Base-by-base conservation (phyloP, 306 rosid genomes). In the Medicago lupulina region DNA sequence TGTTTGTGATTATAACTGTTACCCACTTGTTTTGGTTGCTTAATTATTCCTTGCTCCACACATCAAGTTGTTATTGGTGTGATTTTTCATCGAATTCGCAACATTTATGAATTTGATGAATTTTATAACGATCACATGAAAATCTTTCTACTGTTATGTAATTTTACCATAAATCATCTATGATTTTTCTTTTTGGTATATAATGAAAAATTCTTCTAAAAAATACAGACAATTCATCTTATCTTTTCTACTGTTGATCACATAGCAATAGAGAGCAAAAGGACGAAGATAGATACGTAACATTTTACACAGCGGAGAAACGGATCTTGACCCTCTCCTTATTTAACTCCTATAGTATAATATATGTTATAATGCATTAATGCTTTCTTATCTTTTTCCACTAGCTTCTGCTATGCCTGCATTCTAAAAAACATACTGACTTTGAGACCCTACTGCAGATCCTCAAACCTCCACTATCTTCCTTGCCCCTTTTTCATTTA, bases 321-420 rank as follows among this genome's bases (percentile, higher is more conserved):
- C 67, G 73, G 74, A 76, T 76, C 80, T 67, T 53, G 67, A 65
- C 70, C 46, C 51, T 58, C 28, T 40, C 67, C 16, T 19, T 8
- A 11, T 34, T 34, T 34, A 34, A 34, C 38, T 34, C 38, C 7
- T 5, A 34, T 34, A 34, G 7, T 34, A 34, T 28, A 6, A 1
- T 21, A 0, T 18, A 19, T 41, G 2, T 2, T 16, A 43, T 14
- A 44, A 21, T 3, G 6, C 19, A 67, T 43, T 47, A 54, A 57
- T 57, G 19, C 51, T 19, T 17, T 43, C 59, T 19, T 16, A 12
- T 55, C 59, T 44, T 16, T 36, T 73, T 40, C 63, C 18, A 43
- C 62, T 69, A 28, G 23, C 81, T 50, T 50, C 57, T 50, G 57
- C 44, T 79, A 44, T 57, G 31, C 66, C 74, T 44, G 47, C 19